Evolutionary conservation across 169 alveolate species (phyloP), one percentile per base, ranked within the genome.

Genomic region (Plasmodium sp.): DNA sequence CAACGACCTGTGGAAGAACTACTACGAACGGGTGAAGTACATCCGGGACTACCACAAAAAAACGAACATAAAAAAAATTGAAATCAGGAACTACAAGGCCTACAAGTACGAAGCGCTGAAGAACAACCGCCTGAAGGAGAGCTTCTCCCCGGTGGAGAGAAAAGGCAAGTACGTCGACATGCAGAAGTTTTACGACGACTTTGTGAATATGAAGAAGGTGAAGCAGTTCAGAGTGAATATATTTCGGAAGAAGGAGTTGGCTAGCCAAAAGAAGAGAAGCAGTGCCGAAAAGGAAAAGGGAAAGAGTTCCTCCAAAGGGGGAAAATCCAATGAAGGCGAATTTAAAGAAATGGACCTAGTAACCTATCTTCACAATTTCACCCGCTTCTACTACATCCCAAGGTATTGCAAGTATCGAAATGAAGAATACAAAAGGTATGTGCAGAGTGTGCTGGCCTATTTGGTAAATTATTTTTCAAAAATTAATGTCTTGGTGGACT

Each of bases 371-470:
- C 95, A 90, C 7, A 91, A 83, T 56, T 97, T 95, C 81, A 97
- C 97, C 54, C 88, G 96, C 51, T 97, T 97, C 80, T 92, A 88
- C 36, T 92, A 86, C 27, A 95, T 97, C 45, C 98, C 98, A 36
- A 84, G 98, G 36, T 96, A 97, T 93, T 97, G 97, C 92, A 97
- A 97, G 91, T 97, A 97, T 84, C 77, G 96, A 80, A 96, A 91
- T 72, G 83, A 56, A 81, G 97, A 95, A 51, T 97, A 97, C 79
- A 92, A 62, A 54, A 94, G 85, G 6, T 97, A 97, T 73, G 67
- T 97, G 33, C 85, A 91, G 18, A 83, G 83, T n/a, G 56, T 97
- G 31, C 39, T 94, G 36, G 75, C 84, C 45, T 97, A 97, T 90
- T 85, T 97, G 45, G 74, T 90, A 67, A 90, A 82, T 0, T 97